A percentile compares a stretch with the other conserved stretches of the same genome.
Evolutionary conservation across 495 filamentous ascomycete genomes (phyloP).

Genomic region (Xylaria nigripes): DNA sequence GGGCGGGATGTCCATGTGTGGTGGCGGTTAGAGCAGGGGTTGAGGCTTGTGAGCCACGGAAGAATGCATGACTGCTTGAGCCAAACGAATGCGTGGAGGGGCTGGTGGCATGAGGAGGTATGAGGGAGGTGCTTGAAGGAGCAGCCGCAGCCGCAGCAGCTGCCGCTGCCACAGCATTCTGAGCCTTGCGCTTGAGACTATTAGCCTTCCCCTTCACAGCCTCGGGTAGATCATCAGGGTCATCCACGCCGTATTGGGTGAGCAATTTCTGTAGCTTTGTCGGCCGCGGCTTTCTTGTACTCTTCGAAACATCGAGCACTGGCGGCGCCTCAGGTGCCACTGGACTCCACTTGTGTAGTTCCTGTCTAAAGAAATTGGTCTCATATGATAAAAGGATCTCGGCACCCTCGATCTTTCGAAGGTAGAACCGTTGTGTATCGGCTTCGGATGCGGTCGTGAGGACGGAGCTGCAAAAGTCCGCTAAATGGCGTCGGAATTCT

Average conservation of each 20-base stretch:
- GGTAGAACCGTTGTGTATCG: slow-evolving; percentile 87
- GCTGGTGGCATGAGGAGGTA: slow-evolving; percentile 28
- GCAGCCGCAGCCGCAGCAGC: slow-evolving; percentile 21
- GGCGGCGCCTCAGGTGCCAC: slow-evolving; percentile 82
- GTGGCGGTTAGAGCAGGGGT: slow-evolving; percentile 31
- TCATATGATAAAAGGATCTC: slow-evolving; percentile 88
- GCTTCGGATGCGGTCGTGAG: slow-evolving; percentile 78
- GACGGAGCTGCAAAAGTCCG: slow-evolving; percentile 67
- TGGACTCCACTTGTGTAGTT: slow-evolving; percentile 92
- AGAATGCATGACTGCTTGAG: slow-evolving; percentile 27
- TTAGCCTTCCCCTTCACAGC: slow-evolving; percentile 68
- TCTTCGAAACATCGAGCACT: slow-evolving; percentile 72
- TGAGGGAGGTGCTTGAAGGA: slow-evolving; percentile 12
- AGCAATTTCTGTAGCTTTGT: slow-evolving; percentile 98
- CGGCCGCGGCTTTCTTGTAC: slow-evolving; percentile 92
- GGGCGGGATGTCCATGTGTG: slow-evolving; percentile 29
- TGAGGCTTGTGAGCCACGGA: slow-evolving; percentile 32
- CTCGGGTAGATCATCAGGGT: slow-evolving; percentile 81
- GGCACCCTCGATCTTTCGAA: slow-evolving; percentile 96
- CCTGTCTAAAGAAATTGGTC: slow-evolving; percentile 94
- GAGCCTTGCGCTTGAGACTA: slow-evolving; percentile 49
- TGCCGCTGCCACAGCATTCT: slow-evolving; percentile 36
- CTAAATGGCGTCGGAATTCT: slow-evolving; percentile 76
- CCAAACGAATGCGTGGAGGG: slow-evolving; percentile 29
- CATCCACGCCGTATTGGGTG: slow-evolving; percentile 72